Conservation (phyloP, 495 filamentous ascomycete species). For the Xylaria castorea region DNA sequence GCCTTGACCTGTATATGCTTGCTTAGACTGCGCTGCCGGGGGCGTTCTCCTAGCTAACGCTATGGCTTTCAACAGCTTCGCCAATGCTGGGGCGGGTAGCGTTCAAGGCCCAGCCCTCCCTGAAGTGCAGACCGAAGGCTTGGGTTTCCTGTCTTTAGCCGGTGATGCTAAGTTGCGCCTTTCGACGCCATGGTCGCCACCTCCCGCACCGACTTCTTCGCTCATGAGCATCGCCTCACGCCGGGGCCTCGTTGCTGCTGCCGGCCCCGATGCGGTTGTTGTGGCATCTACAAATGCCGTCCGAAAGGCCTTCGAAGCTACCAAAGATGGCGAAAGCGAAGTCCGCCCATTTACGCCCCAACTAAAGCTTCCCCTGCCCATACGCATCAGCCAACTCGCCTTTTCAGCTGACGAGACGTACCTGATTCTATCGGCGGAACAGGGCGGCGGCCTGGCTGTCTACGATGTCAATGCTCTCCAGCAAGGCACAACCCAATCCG, state of each 20-base stretch:
- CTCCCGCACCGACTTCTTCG: slow-evolving; percentile 83
- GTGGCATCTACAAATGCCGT: slow-evolving; percentile 79
- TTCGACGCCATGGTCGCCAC: slow-evolving; percentile 76
- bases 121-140: slow-evolving; percentile 70
- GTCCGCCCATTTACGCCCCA: slow-evolving; percentile 76
- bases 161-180: slow-evolving; percentile 85
- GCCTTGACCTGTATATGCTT: slow-evolving; percentile 20
- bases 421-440: slow-evolving; percentile 82
- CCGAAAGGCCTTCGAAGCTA: slow-evolving; percentile 72
- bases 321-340: slow-evolving; percentile 65
- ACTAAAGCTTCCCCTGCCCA: slow-evolving; percentile 71
- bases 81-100: slow-evolving; percentile 38
- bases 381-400: slow-evolving; percentile 83
- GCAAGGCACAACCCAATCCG: slow-evolving; percentile 66
- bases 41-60: slow-evolving; percentile 30
- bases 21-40: slow-evolving; percentile 16
- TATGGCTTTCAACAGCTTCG: slow-evolving; percentile 75
- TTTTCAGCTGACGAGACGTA: slow-evolving; percentile 87
- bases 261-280: slow-evolving; percentile 77
- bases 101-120: slow-evolving; percentile 62
- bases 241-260: slow-evolving; percentile 85
- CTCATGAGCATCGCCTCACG: slow-evolving; percentile 83
- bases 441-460: slow-evolving; percentile 80
- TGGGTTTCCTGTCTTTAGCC: slow-evolving; percentile 81
- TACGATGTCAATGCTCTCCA: slow-evolving; percentile 74